Percentiles rank a stretch among this genome's conserved stretches.
phyloP scores from a whole-genome alignment of 768 basidiomycete genomes.

The Megacollybia marginata region DNA sequence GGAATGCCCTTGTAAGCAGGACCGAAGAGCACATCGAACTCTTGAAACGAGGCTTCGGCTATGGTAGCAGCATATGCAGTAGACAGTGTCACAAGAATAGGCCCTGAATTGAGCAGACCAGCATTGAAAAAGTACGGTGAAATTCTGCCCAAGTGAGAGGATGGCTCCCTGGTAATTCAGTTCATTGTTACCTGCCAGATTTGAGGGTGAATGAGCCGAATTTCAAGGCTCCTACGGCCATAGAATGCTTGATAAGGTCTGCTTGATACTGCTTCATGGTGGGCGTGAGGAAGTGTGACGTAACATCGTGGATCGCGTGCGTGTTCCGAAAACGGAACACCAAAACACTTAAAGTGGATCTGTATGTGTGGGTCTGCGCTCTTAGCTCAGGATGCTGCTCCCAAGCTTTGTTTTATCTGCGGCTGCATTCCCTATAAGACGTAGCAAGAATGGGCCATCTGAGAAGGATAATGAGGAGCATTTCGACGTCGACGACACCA shows the following conservation, averaged over 20 bases:
- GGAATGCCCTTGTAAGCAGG: conserved; percentile 98
- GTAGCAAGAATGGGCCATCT: no score
- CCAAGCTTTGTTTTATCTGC: no score
- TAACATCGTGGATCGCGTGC: no score
- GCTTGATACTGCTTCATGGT: conserved; percentile 43
- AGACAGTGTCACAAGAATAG: conserved; percentile 70
- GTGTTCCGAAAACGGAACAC: no score
- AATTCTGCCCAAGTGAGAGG: conserved; percentile 31
- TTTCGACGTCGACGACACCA: no score
- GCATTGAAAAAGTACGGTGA: conserved; percentile 99
- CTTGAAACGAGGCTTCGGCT: conserved; percentile 36
- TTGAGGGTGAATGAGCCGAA: conserved; percentile 93
- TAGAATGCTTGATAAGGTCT: conserved; percentile 61
- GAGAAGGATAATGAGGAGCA: no score
- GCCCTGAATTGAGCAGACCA: conserved; percentile 77
- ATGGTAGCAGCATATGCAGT: conserved; percentile 82
- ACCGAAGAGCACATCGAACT: conserved; percentile 85
- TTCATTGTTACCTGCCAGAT: conserved; percentile 67
- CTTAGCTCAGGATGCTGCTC: no score
- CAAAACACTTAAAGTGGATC: no score
- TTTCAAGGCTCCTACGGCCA: conserved; percentile 68
- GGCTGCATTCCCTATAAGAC: no score
- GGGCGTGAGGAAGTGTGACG: no score
- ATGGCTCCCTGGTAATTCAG: background rate
- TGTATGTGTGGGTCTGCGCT: no score